Percentiles rank a stretch among this genome's conserved stretches.
Conservation (phyloP, 495 filamentous ascomycete species). For the Bombardia bombarda region DNA sequence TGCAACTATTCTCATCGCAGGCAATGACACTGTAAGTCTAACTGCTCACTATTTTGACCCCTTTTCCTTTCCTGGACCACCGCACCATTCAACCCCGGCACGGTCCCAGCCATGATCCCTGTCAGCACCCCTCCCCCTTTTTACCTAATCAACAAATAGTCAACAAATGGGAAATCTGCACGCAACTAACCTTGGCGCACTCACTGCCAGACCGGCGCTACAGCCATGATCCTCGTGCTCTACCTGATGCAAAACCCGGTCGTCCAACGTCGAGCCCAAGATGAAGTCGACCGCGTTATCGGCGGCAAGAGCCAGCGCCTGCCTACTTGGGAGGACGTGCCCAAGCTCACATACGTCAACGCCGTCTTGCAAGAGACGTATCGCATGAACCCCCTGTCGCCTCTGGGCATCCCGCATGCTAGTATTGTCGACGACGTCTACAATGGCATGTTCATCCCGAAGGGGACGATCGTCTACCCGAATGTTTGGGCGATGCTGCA, state of each 20-base stretch:
- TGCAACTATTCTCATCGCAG: slow-evolving; percentile 42
- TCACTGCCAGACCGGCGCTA: slow-evolving; percentile 25
- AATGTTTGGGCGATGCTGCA: slow-evolving; percentile 42
- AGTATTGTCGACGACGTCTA: slow-evolving; percentile 45
- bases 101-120: too few species aligned
- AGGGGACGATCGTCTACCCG: slow-evolving; percentile 37
- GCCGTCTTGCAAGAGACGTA: slow-evolving; percentile 51
- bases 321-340: slow-evolving; percentile 44
- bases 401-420: slow-evolving; percentile 52
- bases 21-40: slow-evolving; percentile 37
- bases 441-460: slow-evolving; percentile 40
- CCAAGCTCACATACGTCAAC: slow-evolving; percentile 42
- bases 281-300: slow-evolving; percentile 49
- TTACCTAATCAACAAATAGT: too few species aligned
- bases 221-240: slow-evolving; percentile 31
- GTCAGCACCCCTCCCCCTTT: too few species aligned
- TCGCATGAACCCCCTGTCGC: slow-evolving; percentile 53
- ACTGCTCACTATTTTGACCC: not conserved
- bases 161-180: too few species aligned
- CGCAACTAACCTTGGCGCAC: not conserved
- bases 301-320: slow-evolving; percentile 36
- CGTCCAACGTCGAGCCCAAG: slow-evolving; percentile 45
- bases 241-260: slow-evolving; percentile 36
- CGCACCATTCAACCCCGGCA: too few species aligned
- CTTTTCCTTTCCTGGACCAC: not conserved